Evolutionary conservation across 2,329 filamentous ascomycete genomes (phyloP).

Genomic region (Blastomyces parvus): DNA sequence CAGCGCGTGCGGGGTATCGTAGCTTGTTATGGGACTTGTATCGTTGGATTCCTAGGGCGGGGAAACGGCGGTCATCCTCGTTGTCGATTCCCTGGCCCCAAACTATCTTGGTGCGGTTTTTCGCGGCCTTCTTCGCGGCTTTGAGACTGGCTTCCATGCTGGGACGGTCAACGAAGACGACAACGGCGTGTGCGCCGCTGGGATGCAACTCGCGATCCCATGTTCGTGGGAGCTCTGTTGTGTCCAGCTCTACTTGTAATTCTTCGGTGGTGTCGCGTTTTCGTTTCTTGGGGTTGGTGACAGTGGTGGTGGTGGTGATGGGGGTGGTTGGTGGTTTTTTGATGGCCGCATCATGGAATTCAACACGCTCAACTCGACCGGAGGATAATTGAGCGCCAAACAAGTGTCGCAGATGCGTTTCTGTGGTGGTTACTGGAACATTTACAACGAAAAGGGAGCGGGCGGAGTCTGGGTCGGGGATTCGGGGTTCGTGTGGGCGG

Average conservation of each 20-base stretch:
- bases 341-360: constrained; percentile 52
- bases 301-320: constrained; percentile 15
- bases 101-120: constrained; percentile 38
- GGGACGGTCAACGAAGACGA: constrained; percentile 72
- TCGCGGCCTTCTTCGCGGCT: constrained; percentile 55
- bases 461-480: constrained; percentile 60
- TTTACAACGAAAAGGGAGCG: constrained; percentile 89
- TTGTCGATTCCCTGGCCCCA: constrained; percentile 58
- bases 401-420: constrained; percentile 62
- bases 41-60: constrained; percentile 44
- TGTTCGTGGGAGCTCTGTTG: constrained; percentile 54
- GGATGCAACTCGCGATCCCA: constrained; percentile 63
- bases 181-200: constrained; percentile 70
- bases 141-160: constrained; percentile 69
- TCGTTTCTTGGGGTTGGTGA: constrained; percentile 45
- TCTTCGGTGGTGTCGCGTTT: constrained; percentile 44
- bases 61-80: constrained; percentile 43
- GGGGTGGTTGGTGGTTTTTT: constrained; percentile 25
- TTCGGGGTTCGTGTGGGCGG: constrained; percentile 69
- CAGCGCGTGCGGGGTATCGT: constrained; percentile 57
- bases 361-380: constrained; percentile 65
- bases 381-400: constrained; percentile 67
- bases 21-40: constrained; percentile 60
- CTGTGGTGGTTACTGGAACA: constrained; percentile 72
- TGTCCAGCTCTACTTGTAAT: constrained; percentile 47